Evolutionary conservation across 1,284 basidiomycete genomes (phyloP), one percentile per base, ranked within the genome.

Genomic region (Peniophora sp.): DNA sequence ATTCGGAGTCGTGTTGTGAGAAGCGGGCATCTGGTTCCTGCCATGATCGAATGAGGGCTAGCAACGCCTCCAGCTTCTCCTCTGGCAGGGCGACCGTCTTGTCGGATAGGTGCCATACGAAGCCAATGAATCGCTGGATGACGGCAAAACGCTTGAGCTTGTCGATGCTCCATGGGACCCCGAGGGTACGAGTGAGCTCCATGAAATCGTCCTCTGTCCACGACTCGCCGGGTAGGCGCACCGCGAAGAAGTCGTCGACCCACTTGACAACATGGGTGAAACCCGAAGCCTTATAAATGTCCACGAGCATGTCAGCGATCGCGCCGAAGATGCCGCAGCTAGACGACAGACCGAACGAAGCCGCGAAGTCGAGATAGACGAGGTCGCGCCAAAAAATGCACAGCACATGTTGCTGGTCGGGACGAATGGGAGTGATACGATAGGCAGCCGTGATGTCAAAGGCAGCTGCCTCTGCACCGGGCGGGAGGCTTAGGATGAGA

Each of bases 221-320:
- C 0, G 51, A 14, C 3, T 63, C 49, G 11, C 48, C 24, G 6
- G 67, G 64, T 0, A 60, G 50, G 2, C 56, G 56, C 14, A 71
- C 55, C 5, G 65, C 63, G 3, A 70, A 49, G 55, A 72, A 71
- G 51, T 75, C 65, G 57, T 74, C 68, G 0, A 73, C 71, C 71
- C 70, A 74, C 51, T 73, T 73, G 5, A 54, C 12, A 0, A 71
- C 23, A 0, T 51, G 56, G 0, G 55, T 47, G 23, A 64, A 57
- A 6, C 63, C 63, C 11, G 6, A 15, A 5, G 37, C 37, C 12
- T 54, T 5, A 53, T 65, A 68, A n/a, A 72, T 64, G 0, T 56
- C 65, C 0, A 66, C 56, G 0, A 72, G 55, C 55, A 67, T 63
- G 52, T 73, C 71, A 0, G 68, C 69, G 0, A 70, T 48, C 0